phyloP scores from a whole-genome alignment of 129 eudicot species.

The Flaveria ramosissima region DNA sequence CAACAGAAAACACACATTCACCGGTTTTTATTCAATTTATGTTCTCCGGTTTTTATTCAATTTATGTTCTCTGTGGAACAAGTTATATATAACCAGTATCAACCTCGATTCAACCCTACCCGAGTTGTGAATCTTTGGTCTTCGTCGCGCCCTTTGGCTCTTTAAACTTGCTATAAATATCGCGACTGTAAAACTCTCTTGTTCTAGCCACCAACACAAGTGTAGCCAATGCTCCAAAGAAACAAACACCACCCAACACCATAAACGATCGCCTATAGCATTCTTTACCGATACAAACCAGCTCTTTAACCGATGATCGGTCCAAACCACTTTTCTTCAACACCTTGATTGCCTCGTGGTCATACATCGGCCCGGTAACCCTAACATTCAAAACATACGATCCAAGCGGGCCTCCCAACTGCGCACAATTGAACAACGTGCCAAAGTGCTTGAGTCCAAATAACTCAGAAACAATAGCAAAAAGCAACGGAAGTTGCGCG shows the following conservation, averaged over 20 bases:
- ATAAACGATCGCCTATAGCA: slow-evolving; percentile 65
- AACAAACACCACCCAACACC: slow-evolving; percentile 51
- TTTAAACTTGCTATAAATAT: slow-evolving; percentile 73
- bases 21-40: neutral
- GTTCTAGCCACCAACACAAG: slow-evolving; percentile 77
- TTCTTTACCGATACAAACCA: slow-evolving; percentile 62
- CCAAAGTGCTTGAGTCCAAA: slow-evolving; percentile 76
- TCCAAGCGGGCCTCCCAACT: slow-evolving; percentile 78
- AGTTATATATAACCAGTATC: neutral
- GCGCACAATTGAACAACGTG: slow-evolving; percentile 79
- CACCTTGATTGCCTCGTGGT: slow-evolving; percentile 62
- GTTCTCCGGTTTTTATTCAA: neutral
- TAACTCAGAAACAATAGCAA: slow-evolving; percentile 76
- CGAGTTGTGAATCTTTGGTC: slow-evolving; percentile 10
- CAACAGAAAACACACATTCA: neutral
- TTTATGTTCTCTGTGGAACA: neutral
- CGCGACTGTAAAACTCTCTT: slow-evolving; percentile 60
- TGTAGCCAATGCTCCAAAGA: slow-evolving; percentile 62
- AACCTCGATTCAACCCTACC: neutral
- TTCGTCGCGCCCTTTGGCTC: slow-evolving; percentile 33
- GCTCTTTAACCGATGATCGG: slow-evolving; percentile 54
- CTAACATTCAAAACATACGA: slow-evolving; percentile 77
- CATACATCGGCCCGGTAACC: slow-evolving; percentile 68
- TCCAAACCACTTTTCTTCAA: slow-evolving; percentile 47
- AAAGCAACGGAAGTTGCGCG: slow-evolving; percentile 64